Conservation (phyloP, 2,329 filamentous ascomycete genomes). For the Colletotrichum magnum region DNA sequence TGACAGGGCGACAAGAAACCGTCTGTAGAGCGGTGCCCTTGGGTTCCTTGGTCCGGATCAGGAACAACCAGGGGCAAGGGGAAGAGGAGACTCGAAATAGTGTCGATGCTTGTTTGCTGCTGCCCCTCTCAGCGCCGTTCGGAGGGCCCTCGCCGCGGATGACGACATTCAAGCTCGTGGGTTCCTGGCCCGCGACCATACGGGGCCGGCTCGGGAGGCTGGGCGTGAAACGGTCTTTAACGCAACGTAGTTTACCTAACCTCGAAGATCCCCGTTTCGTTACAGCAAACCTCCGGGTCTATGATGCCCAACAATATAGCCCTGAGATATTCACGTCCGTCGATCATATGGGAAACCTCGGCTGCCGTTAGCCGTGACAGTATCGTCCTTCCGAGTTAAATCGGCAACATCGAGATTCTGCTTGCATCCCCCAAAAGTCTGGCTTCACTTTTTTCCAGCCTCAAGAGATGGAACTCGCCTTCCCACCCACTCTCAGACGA, state of each 20-base stretch:
- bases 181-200: not conserved
- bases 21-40: not conserved
- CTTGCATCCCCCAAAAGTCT: not conserved
- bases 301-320: no score
- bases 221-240: not conserved
- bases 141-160: not conserved
- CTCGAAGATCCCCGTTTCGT: no score
- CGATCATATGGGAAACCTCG: no score
- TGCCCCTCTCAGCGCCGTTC: not conserved
- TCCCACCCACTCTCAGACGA: slow-evolving; percentile 3
- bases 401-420: no score
- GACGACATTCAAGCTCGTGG: not conserved
- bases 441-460: not conserved
- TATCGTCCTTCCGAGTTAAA: no score
- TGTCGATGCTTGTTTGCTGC: not conserved
- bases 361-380: no score
- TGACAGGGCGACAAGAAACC: not conserved
- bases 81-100: not conserved
- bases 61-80: not conserved
- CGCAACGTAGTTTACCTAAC: no score
- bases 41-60: not conserved
- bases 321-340: no score
- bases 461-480: not conserved
- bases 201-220: not conserved
- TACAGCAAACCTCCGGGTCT: no score